Percentiles rank a stretch among this genome's conserved stretches.
Conservation (phyloP, 75 land plant species). For the Azolla pinnata region DNA sequence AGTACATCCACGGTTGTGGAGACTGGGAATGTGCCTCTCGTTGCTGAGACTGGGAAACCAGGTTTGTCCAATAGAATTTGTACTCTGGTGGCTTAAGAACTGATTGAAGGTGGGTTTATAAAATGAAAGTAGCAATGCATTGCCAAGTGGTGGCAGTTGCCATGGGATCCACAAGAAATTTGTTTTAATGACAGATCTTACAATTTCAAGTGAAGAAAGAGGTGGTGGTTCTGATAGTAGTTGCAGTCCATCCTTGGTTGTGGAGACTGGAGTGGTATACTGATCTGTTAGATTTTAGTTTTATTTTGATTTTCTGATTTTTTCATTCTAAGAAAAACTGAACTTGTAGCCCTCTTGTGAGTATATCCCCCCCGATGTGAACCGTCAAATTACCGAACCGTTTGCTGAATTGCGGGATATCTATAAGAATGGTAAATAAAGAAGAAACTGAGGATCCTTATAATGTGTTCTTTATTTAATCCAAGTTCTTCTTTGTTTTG, state of each 20-base stretch:
- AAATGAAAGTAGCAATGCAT: background rate
- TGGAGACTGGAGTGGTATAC: background rate
- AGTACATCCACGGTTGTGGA: too few species aligned
- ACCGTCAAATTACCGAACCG: slow-evolving; percentile 68
- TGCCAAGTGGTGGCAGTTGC: too few species aligned
- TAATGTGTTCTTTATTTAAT: background rate
- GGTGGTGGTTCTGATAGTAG: too few species aligned
- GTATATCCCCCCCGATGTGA: slow-evolving; percentile 78
- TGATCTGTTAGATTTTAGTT: background rate
- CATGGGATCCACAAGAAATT: background rate
- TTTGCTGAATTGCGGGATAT: slow-evolving; percentile 70
- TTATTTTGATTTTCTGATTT: background rate
- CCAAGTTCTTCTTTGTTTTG: slow-evolving; percentile 1
- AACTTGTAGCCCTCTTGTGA: slow-evolving; percentile 24
- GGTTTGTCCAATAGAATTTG: too few species aligned
- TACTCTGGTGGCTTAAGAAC: too few species aligned
- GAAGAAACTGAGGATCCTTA: background rate
- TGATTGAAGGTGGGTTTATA: background rate
- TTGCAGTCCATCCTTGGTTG: too few species aligned
- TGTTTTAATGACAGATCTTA: slow-evolving; percentile 6
- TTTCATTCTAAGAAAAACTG: too few species aligned
- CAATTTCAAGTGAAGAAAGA: slow-evolving; percentile 1
- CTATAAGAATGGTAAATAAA: slow-evolving; percentile 54
- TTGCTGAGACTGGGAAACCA: too few species aligned
- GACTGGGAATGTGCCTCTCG: too few species aligned